phyloP scores from a whole-genome alignment of 352 stramenopile species.

The Phytophthora hybrid region DNA sequence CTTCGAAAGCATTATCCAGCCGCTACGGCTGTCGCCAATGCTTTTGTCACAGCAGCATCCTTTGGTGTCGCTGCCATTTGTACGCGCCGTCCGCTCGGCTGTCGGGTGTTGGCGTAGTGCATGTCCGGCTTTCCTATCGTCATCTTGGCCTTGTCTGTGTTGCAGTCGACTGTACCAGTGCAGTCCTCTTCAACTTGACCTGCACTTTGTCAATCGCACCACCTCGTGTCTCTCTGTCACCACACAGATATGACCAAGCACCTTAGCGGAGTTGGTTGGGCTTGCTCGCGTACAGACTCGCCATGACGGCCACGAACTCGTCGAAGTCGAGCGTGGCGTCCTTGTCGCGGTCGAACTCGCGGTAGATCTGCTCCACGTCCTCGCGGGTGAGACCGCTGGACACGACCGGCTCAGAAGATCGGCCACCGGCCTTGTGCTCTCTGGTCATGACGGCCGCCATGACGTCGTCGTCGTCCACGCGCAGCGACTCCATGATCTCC shows the following conservation, averaged over 20 bases:
- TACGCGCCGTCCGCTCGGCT: background rate
- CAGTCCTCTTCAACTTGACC: slow-evolving; percentile 14
- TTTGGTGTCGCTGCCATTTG: background rate
- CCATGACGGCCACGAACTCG: slow-evolving; percentile 75
- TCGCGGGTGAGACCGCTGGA: slow-evolving; percentile 62
- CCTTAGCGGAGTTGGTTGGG: slow-evolving; percentile 12
- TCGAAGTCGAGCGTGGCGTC: slow-evolving; percentile 71
- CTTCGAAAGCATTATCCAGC: background rate
- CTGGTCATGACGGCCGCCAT: slow-evolving; percentile 51
- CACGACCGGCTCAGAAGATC: slow-evolving; percentile 13
- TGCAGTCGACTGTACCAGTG: slow-evolving; percentile 5
- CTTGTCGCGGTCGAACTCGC: slow-evolving; percentile 59
- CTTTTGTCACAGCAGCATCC: slow-evolving; percentile 3
- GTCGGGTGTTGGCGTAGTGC: background rate
- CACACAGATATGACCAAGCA: background rate
- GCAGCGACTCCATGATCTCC: slow-evolving; percentile 78
- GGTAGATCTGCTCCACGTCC: slow-evolving; percentile 65
- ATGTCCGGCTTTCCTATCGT: no score
- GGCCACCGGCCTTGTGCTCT: slow-evolving; percentile 36
- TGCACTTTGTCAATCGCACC: slow-evolving; percentile 1
- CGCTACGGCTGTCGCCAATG: background rate
- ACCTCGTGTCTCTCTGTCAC: slow-evolving; percentile 20
- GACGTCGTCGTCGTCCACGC: slow-evolving; percentile 72
- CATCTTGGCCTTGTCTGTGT: slow-evolving; percentile 21
- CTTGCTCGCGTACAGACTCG: slow-evolving; percentile 49